Base-by-base conservation (phyloP, 2,329 filamentous ascomycete species). In the Pezicula neosporulosa region DNA sequence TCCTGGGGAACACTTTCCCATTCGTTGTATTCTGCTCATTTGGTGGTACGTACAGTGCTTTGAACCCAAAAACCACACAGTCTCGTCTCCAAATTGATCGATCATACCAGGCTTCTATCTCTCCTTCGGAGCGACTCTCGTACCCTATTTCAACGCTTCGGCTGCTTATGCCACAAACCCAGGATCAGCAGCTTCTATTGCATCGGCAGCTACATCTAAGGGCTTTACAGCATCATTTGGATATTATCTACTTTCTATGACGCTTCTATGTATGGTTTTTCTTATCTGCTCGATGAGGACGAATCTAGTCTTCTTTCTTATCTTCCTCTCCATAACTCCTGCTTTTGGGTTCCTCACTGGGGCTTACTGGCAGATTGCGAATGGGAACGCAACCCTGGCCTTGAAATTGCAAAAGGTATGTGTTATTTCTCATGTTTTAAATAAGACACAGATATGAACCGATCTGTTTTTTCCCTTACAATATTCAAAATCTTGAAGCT, bases 231-330 rank as follows among this genome's bases (percentile, higher is more conserved):
- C n/a, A n/a, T n/a, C n/a, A n/a, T n/a, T n/a, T n/a, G 46, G 4
- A 7, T 62, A 59, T 53, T 63, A 60, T 52, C 50, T 57, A 8
- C n/a, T 62, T 44, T 62, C 61, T 50, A 63, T 63, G 58, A 54
- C 53, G 12, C 30, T 63, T 8, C 50, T 61, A 16, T 60, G 57
- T 48, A 50, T 62, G 16, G 54, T 62, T 44, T 62, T 57, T 72
- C 70, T 89, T 49, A 72, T 90, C 64, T 86, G 83, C 68, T 77
- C 86, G 1, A 71, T 89, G 28, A 82, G 87, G 47, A 90, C 86
- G 28, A 90, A 91, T 67, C 54, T 89, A n/a, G 76, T 82, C 66
- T 89, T 89, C 68, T 77, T 87, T 60, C 58, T 82, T 53, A 86
- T 90, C 68, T 90, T 90, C 72, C 63, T 83, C 53, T 74, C 74